These are phyloP conservation scores for Scedosporium apiospermum DNA, from an alignment of 2,329 filamentous ascomycete genomes.

Conservation along the genomic window DNA sequence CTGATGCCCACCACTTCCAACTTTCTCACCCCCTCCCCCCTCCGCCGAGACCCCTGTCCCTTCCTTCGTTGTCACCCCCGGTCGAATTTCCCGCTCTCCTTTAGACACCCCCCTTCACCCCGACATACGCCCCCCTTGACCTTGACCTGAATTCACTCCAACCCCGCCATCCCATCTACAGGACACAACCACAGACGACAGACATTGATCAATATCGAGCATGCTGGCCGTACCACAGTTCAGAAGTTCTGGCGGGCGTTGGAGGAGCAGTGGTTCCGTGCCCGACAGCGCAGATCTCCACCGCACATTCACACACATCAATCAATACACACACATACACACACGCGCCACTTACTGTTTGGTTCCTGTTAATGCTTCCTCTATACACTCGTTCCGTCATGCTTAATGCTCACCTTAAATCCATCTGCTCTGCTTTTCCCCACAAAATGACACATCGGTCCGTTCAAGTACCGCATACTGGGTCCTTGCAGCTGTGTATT, in stretches of 20 bases:
- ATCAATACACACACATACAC: background rate
- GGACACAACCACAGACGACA: background rate
- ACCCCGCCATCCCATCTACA: conserved; percentile 12
- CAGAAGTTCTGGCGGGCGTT: background rate
- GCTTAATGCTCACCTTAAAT: conserved; percentile 20
- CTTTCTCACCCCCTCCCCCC: background rate
- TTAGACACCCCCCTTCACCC: background rate
- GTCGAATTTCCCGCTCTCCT: conserved; percentile 1
- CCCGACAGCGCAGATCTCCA: conserved; percentile 1
- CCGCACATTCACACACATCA: background rate
- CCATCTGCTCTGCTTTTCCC: conserved; percentile 14
- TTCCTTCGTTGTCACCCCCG: conserved; percentile 4
- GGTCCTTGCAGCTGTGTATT: conserved; percentile 10
- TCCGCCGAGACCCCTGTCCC: background rate
- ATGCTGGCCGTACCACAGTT: conserved; percentile 1
- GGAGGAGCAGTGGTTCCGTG: conserved; percentile 1
- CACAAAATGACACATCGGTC: conserved; percentile 20
- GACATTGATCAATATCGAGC: background rate
- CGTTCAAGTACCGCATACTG: conserved; percentile 27
- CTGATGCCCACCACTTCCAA: background rate
- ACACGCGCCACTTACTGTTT: background rate
- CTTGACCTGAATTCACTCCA: background rate
- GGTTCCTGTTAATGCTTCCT: conserved; percentile 1
- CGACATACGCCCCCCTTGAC: background rate
- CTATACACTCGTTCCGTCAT: background rate